phyloP scores from a whole-genome alignment of 352 stramenopile genomes.

The Elongisporangium anandrum region DNA sequence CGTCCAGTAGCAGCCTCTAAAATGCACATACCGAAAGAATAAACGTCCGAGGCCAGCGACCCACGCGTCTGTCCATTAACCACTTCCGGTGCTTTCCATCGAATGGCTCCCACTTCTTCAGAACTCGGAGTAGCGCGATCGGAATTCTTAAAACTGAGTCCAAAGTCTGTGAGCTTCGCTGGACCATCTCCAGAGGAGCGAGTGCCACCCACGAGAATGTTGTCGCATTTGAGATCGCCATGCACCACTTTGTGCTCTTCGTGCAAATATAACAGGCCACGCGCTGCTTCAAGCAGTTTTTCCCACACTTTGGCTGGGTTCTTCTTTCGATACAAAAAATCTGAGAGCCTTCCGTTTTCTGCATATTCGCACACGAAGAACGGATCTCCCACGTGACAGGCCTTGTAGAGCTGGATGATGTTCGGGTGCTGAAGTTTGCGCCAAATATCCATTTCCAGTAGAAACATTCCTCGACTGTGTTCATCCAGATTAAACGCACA shows the following conservation, averaged over 20 bases:
- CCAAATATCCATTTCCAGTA: conserved; percentile 14
- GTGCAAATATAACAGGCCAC: conserved; percentile 10
- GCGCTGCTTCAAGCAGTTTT: conserved; percentile 6
- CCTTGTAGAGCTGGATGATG: conserved; percentile 16
- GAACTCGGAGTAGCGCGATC: background rate
- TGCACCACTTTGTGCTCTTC: conserved; percentile 10
- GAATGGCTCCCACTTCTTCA: background rate
- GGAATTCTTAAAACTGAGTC: conserved; percentile 7
- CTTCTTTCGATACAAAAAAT: conserved; percentile 1
- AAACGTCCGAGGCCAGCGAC: conserved; percentile 10
- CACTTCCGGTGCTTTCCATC: conserved; percentile 11
- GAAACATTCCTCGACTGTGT: conserved; percentile 1
- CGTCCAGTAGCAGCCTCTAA: conserved; percentile 4
- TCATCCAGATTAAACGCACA: too few species aligned
- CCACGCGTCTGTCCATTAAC: background rate
- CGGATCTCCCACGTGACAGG: conserved; percentile 4
- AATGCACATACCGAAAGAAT: conserved; percentile 16
- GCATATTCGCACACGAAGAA: conserved; percentile 15
- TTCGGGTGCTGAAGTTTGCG: conserved; percentile 13
- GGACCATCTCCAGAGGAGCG: conserved; percentile 1
- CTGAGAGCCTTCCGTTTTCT: conserved; percentile 3
- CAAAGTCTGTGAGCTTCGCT: conserved; percentile 24
- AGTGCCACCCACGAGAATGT: conserved; percentile 16
- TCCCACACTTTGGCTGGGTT: too few species aligned
- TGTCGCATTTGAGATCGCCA: conserved; percentile 21